Evolutionary conservation across 2,329 filamentous ascomycete species (phyloP).

Genomic region (Anthostomella pinea): DNA sequence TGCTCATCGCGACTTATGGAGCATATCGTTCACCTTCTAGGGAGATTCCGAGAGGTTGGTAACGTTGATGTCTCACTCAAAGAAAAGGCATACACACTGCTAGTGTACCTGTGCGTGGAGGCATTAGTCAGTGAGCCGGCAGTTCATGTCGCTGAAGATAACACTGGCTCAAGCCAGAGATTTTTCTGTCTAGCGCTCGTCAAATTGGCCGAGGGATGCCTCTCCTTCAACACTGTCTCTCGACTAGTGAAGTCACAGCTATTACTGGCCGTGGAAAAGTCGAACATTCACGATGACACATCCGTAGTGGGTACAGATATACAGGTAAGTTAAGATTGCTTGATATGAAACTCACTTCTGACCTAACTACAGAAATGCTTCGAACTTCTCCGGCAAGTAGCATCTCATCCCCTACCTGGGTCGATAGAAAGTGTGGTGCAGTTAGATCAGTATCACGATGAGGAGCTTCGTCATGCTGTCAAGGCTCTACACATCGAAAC

Average conservation of each 20-base stretch:
- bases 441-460: conserved; percentile 25
- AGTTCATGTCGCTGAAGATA: conserved; percentile 26
- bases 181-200: conserved; percentile 39
- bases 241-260: conserved; percentile 43
- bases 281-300: conserved; percentile 31
- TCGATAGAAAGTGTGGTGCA: conserved; percentile 17
- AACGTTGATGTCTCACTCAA: conserved; percentile 20
- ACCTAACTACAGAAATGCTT: conserved; percentile 30
- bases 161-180: conserved; percentile 29
- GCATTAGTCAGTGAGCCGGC: conserved; percentile 32
- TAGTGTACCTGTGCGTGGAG: conserved; percentile 43
- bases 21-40: neutral
- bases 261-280: conserved; percentile 39
- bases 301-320: conserved; percentile 38
- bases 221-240: conserved; percentile 31
- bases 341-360: conserved; percentile 16
- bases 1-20: neutral
- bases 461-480: conserved; percentile 23
- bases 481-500: conserved; percentile 18
- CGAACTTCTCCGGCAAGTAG: conserved; percentile 27
- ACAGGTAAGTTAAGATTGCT: conserved; percentile 34
- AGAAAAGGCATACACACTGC: conserved; percentile 37
- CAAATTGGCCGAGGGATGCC: conserved; percentile 36
- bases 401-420: conserved; percentile 17
- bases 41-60: conserved; percentile 4